phyloP scores from a whole-genome alignment of 306 rosid genomes.

The Coriaria nepalensis region DNA sequence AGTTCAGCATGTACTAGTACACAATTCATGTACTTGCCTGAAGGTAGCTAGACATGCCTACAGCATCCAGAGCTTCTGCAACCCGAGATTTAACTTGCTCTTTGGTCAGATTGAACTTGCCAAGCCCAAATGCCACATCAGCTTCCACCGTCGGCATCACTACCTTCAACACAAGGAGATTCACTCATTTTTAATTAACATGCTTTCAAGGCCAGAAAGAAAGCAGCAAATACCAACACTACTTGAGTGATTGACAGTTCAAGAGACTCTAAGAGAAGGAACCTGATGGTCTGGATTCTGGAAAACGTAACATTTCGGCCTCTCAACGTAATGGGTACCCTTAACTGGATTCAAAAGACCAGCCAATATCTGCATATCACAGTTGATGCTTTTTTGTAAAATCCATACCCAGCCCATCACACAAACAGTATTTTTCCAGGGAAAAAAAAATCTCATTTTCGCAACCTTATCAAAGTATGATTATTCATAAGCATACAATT shows the following conservation, averaged over 20 bases:
- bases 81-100: constrained; percentile 65
- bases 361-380: constrained; percentile 52
- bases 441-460: too few species aligned
- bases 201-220: not conserved
- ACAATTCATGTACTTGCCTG: constrained; percentile 32
- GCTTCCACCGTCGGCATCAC: constrained; percentile 84
- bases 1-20: constrained; percentile 2
- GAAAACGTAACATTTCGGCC: constrained; percentile 65
- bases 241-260: not conserved
- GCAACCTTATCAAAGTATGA: too few species aligned
- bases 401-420: not conserved
- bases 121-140: constrained; percentile 86
- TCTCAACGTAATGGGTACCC: constrained; percentile 43
- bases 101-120: constrained; percentile 44
- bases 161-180: constrained; percentile 30
- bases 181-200: constrained; percentile 3
- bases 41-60: constrained; percentile 51
- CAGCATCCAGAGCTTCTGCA: constrained; percentile 50
- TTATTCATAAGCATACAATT: not conserved
- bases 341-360: constrained; percentile 58
- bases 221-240: too few species aligned
- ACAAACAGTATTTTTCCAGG: too few species aligned
- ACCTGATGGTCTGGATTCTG: constrained; percentile 90
- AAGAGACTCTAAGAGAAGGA: not conserved
- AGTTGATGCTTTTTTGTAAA: not conserved